Base-by-base conservation (phyloP, 257 asterid genomes). In the Cynanchum wilfordii region DNA sequence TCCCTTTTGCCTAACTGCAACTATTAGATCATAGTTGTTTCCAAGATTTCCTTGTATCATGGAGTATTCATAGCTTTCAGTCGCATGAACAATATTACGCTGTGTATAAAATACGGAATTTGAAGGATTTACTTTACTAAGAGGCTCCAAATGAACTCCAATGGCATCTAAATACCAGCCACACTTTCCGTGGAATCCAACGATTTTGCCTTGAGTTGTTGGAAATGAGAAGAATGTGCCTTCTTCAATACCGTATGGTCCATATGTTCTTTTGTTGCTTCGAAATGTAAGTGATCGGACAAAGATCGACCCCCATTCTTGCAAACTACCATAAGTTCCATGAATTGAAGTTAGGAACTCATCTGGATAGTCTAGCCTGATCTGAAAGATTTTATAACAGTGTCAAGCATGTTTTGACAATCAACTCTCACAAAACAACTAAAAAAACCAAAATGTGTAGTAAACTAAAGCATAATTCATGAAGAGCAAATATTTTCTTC, bases 101-200 rank as follows among this genome's bases (percentile, higher is more conserved):
- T 78, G 87, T 17, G 90, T 67, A 58, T 69, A 85, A 69, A 81
- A 38, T 10, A 79, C 10, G 9, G 84, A 22, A 50, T 77, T 70
- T 42, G 83, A 36, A 13, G 79, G 64, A 7, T 54, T 54, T 24
- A 74, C 55, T n/a, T 64, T 73, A 15, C 73, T 85, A 29, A 82
- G 22, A 73, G 90, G 87, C 82, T 87, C 89, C 24, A 89, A 30
- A 77, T 90, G 82, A 71, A 75, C 87, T 38, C 98, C 97, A 60
- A 89, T 81, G 13, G 97, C 85, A 80, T 85, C 90, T 24, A 93
- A 80, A 81, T 71, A 84, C 93, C 90, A 86, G 36, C 97, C 93
- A 33, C 79, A 54, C 70, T 83, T 86, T 49, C 98, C 98, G 66
- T 88, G 82, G 79, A 92, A 92, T 8, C 98, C 98, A 5, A 87